Percentiles rank a stretch among this genome's conserved stretches.
These are phyloP conservation scores for Magnaporthales sp. DNA, from an alignment of 2,329 filamentous ascomycete genomes.

Conservation along the genomic window DNA sequence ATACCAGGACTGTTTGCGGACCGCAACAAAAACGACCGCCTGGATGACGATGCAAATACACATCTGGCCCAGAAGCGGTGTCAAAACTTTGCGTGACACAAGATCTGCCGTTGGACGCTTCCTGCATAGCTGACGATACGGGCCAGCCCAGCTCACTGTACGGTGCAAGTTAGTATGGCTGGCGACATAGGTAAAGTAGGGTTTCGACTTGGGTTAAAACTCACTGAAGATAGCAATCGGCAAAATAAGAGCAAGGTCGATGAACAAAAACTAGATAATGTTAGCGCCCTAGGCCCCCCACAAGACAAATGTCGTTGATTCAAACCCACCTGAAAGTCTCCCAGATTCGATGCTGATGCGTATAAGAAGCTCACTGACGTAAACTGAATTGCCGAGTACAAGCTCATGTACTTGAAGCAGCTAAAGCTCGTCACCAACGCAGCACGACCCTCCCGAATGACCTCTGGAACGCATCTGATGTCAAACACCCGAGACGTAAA, in stretches of 20 bases:
- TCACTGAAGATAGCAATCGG: slow-evolving; percentile 91
- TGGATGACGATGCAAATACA: slow-evolving; percentile 71
- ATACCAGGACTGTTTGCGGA: slow-evolving; percentile 68
- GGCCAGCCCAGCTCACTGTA: slow-evolving; percentile 85
- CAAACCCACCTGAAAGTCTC: slow-evolving; percentile 71
- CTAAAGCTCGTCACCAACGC: slow-evolving; percentile 97
- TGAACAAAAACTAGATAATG: slow-evolving; percentile 67
- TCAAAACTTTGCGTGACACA: slow-evolving; percentile 86
- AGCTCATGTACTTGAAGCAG: slow-evolving; percentile 99
- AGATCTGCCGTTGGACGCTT: slow-evolving; percentile 90
- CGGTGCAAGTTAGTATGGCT: neutral
- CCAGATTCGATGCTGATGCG: slow-evolving; percentile 84
- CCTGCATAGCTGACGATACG: slow-evolving; percentile 64
- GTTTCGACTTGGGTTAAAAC: slow-evolving; percentile 15
- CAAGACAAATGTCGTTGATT: slow-evolving; percentile 3
- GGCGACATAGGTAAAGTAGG: neutral
- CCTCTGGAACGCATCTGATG: slow-evolving; percentile 86
- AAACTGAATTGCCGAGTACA: slow-evolving; percentile 99
- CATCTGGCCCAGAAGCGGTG: slow-evolving; percentile 84
- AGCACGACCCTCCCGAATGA: slow-evolving; percentile 89
- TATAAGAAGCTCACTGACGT: slow-evolving; percentile 96
- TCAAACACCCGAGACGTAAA: slow-evolving; percentile 95
- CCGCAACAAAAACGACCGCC: slow-evolving; percentile 61
- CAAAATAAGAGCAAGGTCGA: slow-evolving; percentile 84
- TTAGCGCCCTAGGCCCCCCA: neutral